Conservation (phyloP, 306 rosid species). For the Cucurbita ficifolia region DNA sequence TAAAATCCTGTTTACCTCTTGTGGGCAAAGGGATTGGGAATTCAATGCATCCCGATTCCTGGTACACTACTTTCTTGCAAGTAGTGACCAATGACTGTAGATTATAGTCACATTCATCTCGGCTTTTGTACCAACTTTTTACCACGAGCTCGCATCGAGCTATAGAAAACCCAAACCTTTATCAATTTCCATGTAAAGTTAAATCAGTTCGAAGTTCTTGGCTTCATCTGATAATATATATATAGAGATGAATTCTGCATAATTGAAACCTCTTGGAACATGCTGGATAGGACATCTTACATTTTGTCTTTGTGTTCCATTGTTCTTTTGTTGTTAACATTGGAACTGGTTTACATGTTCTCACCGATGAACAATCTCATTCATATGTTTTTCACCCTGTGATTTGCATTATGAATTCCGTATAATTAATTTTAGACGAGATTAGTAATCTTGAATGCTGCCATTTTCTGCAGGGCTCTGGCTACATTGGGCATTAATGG, state of each 20-base stretch:
- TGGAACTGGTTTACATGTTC: background rate
- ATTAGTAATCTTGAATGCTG: constrained; percentile 4
- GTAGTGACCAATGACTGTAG: background rate
- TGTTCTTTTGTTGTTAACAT: background rate
- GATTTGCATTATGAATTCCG: background rate
- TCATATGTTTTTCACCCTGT: background rate
- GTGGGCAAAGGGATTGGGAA: background rate
- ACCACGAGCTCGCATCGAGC: background rate
- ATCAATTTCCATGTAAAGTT: background rate
- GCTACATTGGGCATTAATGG: constrained; percentile 27
- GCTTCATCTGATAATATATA: background rate
- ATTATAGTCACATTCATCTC: background rate
- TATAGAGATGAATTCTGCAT: background rate
- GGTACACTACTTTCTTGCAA: background rate
- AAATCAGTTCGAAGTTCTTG: background rate
- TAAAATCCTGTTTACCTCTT: background rate
- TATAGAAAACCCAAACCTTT: background rate
- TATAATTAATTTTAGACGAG: background rate
- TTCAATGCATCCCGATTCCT: background rate
- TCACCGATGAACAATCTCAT: background rate
- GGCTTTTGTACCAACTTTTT: background rate
- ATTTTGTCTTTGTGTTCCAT: background rate
- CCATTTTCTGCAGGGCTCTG: constrained; percentile 37
- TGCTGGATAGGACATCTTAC: background rate
- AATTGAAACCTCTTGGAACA: background rate